Percentiles rank a stretch among this genome's conserved stretches.
phyloP scores from a whole-genome alignment of 2,329 filamentous ascomycete species.

The Fusarium anguioides region DNA sequence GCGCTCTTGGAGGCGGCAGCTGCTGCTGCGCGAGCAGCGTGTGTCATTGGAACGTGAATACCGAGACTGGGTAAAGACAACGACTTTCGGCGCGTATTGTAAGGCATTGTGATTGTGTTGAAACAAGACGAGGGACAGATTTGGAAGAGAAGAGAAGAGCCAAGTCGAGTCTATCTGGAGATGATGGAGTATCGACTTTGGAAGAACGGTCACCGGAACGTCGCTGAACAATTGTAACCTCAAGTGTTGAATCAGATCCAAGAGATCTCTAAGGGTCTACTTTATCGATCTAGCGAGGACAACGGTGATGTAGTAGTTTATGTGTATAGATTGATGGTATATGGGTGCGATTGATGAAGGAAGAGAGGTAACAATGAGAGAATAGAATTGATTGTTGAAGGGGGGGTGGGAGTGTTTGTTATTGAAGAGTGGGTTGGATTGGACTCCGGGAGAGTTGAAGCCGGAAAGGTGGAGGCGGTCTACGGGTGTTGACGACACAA shows the following conservation, averaged over 20 bases:
- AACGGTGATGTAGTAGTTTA: slow-evolving; percentile 16
- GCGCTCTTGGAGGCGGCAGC: slow-evolving; percentile 58
- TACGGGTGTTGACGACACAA: slow-evolving; percentile 42
- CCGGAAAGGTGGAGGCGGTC: slow-evolving; percentile 44
- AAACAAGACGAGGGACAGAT: slow-evolving; percentile 14
- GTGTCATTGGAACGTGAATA: slow-evolving; percentile 82
- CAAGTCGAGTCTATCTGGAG: slow-evolving; percentile 27
- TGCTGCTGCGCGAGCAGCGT: slow-evolving; percentile 67
- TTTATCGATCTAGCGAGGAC: slow-evolving; percentile 30
- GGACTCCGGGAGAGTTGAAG: slow-evolving; percentile 35
- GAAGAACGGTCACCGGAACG: slow-evolving; percentile 29
- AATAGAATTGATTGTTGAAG: slow-evolving; percentile 31
- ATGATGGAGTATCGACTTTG: slow-evolving; percentile 30
- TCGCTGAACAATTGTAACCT: slow-evolving; percentile 38
- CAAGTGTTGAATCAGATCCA: slow-evolving; percentile 27
- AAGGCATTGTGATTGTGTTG: slow-evolving; percentile 72
- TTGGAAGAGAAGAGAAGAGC: slow-evolving; percentile 3
- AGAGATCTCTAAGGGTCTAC: slow-evolving; percentile 30
- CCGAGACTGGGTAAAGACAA: slow-evolving; percentile 92
- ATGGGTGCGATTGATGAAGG: slow-evolving; percentile 7
- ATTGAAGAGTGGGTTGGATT: slow-evolving; percentile 33
- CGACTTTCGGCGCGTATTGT: slow-evolving; percentile 97
- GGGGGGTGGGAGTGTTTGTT: slow-evolving; percentile 40
- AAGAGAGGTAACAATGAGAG: slow-evolving; percentile 27
- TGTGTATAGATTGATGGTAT: slow-evolving; percentile 11